A percentile compares a stretch with the other conserved stretches of the same genome.
Evolutionary conservation across 441 rosid genomes (phyloP).

Genomic region (Breynia disticha): DNA sequence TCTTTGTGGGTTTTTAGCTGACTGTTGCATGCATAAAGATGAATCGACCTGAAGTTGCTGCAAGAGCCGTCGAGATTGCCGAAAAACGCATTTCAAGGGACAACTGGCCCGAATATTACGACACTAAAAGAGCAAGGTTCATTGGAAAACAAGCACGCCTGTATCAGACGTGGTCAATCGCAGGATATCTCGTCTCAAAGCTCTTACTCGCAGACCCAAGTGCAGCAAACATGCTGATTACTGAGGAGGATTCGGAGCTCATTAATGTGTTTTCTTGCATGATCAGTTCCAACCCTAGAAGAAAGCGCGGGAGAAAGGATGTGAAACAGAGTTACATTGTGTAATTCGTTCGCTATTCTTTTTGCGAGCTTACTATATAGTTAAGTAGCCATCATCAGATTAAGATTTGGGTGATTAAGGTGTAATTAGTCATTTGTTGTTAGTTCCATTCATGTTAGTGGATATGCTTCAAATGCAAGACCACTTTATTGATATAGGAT

Average conservation of each 20-base stretch:
- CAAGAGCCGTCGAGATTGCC: conserved; percentile 31
- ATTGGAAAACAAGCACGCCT: conserved; percentile 43
- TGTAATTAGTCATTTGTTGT: background rate
- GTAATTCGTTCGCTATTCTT: conserved; percentile 11
- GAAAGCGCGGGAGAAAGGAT: conserved; percentile 29
- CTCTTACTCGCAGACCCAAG: conserved; percentile 32
- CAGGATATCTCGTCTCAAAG: conserved; percentile 48
- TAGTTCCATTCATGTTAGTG: conserved; percentile 5
- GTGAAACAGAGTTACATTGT: conserved; percentile 34
- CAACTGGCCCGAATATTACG: conserved; percentile 56
- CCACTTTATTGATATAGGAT: conserved; percentile 3
- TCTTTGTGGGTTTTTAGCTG: conserved; percentile 22
- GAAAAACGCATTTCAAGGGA: conserved; percentile 35
- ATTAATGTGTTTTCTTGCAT: conserved; percentile 49
- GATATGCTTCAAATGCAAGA: conserved; percentile 1
- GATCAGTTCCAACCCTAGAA: conserved; percentile 43
- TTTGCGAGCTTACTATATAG: conserved; percentile 1
- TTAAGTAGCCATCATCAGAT: conserved; percentile 1
- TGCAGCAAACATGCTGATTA: conserved; percentile 33
- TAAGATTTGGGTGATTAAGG: conserved; percentile 13
- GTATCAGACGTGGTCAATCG: conserved; percentile 51
- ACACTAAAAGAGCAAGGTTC: conserved; percentile 33
- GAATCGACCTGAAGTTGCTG: conserved; percentile 39
- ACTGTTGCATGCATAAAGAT: conserved; percentile 48
- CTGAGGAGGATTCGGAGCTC: conserved; percentile 48